phyloP scores from a whole-genome alignment of 1,139 yeast species.

The Saccharomycopsis hybrid region DNA sequence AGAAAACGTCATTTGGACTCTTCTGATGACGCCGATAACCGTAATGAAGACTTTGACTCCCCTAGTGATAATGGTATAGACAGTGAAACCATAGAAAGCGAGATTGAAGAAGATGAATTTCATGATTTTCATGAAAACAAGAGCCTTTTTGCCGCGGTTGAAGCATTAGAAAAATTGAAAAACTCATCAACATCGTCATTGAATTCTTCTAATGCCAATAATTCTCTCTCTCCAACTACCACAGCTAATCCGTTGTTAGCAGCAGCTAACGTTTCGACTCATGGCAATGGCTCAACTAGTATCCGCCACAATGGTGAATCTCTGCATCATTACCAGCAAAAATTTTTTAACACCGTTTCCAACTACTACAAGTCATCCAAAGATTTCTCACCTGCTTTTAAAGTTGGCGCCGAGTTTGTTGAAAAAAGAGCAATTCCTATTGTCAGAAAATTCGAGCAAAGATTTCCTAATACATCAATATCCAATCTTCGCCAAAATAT shows the following conservation, averaged over 20 bases:
- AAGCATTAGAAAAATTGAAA: conserved; percentile 19
- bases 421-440: conserved; percentile 59
- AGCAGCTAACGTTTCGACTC: background rate
- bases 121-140: background rate
- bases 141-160: conserved; percentile 16
- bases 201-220: conserved; percentile 3
- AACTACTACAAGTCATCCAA: conserved; percentile 20
- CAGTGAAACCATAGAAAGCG: conserved; percentile 7
- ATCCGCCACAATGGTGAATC: background rate
- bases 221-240: background rate
- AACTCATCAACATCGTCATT: conserved; percentile 17
- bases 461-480: conserved; percentile 28
- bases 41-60: conserved; percentile 2
- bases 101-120: conserved; percentile 5
- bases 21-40: background rate
- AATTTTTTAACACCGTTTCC: conserved; percentile 18
- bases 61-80: background rate
- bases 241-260: background rate
- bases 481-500: background rate
- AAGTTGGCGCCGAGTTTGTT: conserved; percentile 60
- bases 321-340: conserved; percentile 10
- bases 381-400: conserved; percentile 38
- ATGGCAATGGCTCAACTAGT: background rate
- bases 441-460: conserved; percentile 44
- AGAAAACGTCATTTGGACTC: conserved; percentile 8